Evolutionary conservation across 2,329 filamentous ascomycete genomes (phyloP), one percentile per base, ranked within the genome.

Genomic region (Bertia moriformis): DNA sequence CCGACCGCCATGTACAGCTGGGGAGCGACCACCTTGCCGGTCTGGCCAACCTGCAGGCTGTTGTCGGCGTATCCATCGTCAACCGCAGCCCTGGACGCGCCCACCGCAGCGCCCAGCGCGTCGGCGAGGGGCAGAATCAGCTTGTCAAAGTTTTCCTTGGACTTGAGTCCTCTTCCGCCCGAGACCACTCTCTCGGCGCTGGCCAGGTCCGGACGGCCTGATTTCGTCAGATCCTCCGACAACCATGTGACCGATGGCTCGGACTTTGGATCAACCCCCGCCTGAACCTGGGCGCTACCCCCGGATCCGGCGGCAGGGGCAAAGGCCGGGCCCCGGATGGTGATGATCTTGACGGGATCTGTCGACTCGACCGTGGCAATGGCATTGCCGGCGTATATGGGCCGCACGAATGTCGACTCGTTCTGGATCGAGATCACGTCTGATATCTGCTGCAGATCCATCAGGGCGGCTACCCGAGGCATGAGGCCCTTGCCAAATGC

Each of bases 51-150:
- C 64, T 98, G 91, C 49, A 98, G 66, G 59, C 85, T 93, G 71
- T 98, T 98, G 66, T 98, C 91, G 19, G 91, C 91, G 54, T 95
- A 98, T 4, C 91, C 91, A 50, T 84, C 93, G 63, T 98, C 91
- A 29, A 98, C 91, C 7, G 91, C 91, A n/a, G 91, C 91, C 51
- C 91, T 78, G 39, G 86, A 94, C 18, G 91, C 91, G 51, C 91
- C 91, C 44, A 98, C 87, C 3, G 91, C 91, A n/a, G 91, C 91
- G 35, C 88, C 89, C 3, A 98, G 70, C 1, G 86, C 76, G 59
- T 98, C 91, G 1, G 91, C 91, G 40, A 98, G 72, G 33, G 91
- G 89, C 41, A 87, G 69, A 71, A 98, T 96, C 40, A 96, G 60
- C 50, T 73, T 78, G 63, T 98, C 88, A 54, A 98, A 98, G 40